Base-by-base conservation (phyloP, 1,139 yeast species). In the Yamadazyma jaroonii region DNA sequence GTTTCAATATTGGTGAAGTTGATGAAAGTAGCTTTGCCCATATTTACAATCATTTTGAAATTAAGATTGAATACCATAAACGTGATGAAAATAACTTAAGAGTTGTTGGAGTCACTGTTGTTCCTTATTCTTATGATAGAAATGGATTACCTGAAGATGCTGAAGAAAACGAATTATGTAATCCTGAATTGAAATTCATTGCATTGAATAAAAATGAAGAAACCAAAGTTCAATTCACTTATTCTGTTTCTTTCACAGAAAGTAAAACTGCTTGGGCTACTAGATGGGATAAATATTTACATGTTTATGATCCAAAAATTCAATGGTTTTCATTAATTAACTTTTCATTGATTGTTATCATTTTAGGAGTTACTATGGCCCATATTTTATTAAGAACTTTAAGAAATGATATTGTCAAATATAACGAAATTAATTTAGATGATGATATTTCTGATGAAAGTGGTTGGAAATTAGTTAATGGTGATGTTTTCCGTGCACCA, bases 391-490 rank as follows among this genome's bases (percentile, higher is more conserved):
- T 84, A 46, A 79, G 88, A 52, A 88, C 96, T 26, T 74, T 94
- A 58, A 85, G 80, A 58, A 83, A 78, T 56, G 98, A 92, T 60
- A 86, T 90, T 51, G 77, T 84, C 44, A 83, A 85, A 52, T 94
- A 94, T 63, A 90, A 90, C 57, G 95, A 89, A 57, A 77, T 90
- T 47, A 89, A 84, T 56, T 72, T 88, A 47, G 95, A 88, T 54
- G 89, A 84, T 50, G 96, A 87, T 45, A 78, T 88, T 40, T 82
- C 88, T 44, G 97, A 90, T 55, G 98, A 94, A 59, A 77, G 90
- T 56, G 98, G 99, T 29, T 92, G 99, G 99, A 94, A 94, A 61
- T 74, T 92, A 47, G 81, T 90, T 32, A 95, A 92, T 56, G 97
- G 97, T 43, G 98, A 92, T 59, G 89, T 92, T 25, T 92, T 92